A percentile compares a stretch with the other conserved stretches of the same genome.
Evolutionary conservation across 345 rosid genomes (phyloP).

Genomic region (Turnera subulata): DNA sequence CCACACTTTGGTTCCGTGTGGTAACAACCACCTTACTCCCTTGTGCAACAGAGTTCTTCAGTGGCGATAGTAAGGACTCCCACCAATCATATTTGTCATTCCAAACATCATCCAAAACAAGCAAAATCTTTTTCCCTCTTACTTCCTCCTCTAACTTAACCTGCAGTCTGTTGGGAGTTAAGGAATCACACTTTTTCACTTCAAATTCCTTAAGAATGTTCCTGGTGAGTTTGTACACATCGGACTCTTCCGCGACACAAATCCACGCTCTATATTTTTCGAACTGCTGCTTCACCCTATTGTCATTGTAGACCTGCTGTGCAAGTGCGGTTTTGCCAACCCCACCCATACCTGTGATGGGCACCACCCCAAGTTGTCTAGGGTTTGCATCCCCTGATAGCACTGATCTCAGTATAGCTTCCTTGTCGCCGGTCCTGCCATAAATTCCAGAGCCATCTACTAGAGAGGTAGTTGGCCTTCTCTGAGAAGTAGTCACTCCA

Average conservation of each 20-base stretch:
- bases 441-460: neutral
- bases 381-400: neutral
- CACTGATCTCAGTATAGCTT: conserved; percentile 2
- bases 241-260: conserved; percentile 5
- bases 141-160: neutral
- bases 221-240: neutral
- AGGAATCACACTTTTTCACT: no score
- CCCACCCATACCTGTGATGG: neutral
- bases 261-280: conserved; percentile 1
- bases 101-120: no score
- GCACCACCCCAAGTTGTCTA: neutral
- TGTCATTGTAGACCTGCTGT: conserved; percentile 3
- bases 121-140: neutral
- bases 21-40: conserved; percentile 9
- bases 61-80: neutral
- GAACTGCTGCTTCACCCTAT: neutral
- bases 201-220: neutral
- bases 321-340: conserved; percentile 15
- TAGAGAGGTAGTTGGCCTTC: conserved; percentile 1
- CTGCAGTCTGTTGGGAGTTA: conserved; percentile 5
- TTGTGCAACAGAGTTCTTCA: neutral
- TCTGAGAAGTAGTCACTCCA: neutral
- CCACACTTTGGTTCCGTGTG: conserved; percentile 2
- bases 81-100: neutral
- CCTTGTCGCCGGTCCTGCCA: conserved; percentile 4